phyloP scores from a whole-genome alignment of 768 basidiomycete species.

The Leucogyrophana mollusca region DNA sequence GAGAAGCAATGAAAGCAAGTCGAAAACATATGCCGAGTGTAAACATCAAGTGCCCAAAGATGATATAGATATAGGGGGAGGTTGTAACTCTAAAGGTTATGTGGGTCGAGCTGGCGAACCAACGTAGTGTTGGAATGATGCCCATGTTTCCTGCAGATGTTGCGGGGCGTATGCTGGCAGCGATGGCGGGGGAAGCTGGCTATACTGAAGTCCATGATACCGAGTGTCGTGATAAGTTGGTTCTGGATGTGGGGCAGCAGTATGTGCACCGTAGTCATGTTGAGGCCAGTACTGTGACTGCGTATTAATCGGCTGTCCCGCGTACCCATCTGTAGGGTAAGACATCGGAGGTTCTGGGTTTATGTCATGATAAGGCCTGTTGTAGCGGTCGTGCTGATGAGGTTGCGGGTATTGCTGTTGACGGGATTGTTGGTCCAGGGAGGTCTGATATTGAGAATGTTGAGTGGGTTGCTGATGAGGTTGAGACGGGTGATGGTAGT shows the following conservation, averaged over 20 bases:
- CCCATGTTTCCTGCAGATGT: constrained; percentile 69
- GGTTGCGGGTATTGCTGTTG: constrained; percentile 13
- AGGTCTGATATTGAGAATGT: constrained; percentile 12
- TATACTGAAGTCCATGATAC: constrained; percentile 13
- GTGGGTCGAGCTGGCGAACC: constrained; percentile 13
- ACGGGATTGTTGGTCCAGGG: constrained; percentile 8
- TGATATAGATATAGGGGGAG: background rate
- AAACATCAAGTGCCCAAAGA: background rate
- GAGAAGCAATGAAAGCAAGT: constrained; percentile 8
- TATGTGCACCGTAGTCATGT: background rate
- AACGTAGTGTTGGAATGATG: constrained; percentile 62
- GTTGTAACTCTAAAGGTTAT: constrained; percentile 4
- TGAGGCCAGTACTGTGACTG: constrained; percentile 9
- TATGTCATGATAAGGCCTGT: too few species aligned
- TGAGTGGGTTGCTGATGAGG: background rate
- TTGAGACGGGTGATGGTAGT: constrained; percentile 9
- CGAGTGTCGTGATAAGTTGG: background rate
- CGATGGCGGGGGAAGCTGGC: constrained; percentile 16
- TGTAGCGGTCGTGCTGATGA: constrained; percentile 24
- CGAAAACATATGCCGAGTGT: constrained; percentile 4
- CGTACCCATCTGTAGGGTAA: constrained; percentile 19
- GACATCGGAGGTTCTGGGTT: too few species aligned
- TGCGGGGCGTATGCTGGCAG: constrained; percentile 49
- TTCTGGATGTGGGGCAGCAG: background rate
- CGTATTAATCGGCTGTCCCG: constrained; percentile 24